Base-by-base conservation (phyloP, 306 rosid genomes). In the Cucurbita maxima region DNA sequence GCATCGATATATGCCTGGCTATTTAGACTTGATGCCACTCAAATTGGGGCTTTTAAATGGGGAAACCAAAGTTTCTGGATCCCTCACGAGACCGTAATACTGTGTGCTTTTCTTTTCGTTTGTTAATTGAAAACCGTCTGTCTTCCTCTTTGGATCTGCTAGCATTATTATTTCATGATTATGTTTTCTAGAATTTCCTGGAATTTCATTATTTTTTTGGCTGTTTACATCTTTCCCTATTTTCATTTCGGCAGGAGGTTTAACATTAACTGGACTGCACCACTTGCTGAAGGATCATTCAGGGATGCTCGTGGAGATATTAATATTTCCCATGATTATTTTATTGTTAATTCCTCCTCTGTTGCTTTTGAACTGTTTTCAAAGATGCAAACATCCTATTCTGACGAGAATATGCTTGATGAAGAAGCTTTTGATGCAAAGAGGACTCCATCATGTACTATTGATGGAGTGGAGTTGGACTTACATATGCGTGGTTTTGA, bases 251-350 rank as follows among this genome's bases (percentile, higher is more conserved):
- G 75, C 81, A 94, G 98, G 88, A 89, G 77, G 83, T 85, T 86
- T 82, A 96, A 94, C 82, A 80, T 94, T 76, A 87, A 86, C 79
- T 94, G 98, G 98, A 87, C 80, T 64, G 98, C 97, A 57, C 87
- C 89, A 67, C 81, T 79, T 69, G 95, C 95, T 8, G 97, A 89
- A 81, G 97, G 97, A 67, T 86, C 98, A 56, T 87, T 94, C 15
- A 81, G 83, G 37, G 92, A 89, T 84, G 96, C 95, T 79, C 91
- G 97, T 73, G 98, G 98, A 87, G 92, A 90, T 78, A 85, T 94
- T 82, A 77, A 88, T 77, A 84, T 94, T 71, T 86, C 95, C 8
- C 90, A 89, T 16, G 89, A 94, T 78, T 86, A 79, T 60, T 58
- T 90, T 45, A 76, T 66, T 48, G 80, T 90, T 76, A 82, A 74